Evolutionary conservation across 768 basidiomycete species (phyloP), one percentile per base, ranked within the genome.

Genomic region (Lyophyllum semitale): DNA sequence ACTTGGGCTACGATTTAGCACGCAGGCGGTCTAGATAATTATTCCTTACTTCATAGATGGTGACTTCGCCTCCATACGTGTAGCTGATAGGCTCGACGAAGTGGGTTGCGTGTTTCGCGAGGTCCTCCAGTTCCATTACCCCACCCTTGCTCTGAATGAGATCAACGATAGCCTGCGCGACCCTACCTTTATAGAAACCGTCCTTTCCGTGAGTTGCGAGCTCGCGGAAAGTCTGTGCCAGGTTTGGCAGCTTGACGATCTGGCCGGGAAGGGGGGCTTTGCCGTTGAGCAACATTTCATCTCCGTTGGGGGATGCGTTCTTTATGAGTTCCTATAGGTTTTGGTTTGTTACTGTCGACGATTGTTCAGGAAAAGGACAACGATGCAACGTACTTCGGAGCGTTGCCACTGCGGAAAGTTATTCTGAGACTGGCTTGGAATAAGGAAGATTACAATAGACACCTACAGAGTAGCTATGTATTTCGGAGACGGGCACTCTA

Each of bases 31-130:
- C 1, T 44, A 9, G 33, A 41, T 13, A n/a, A 26, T 3, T 15
- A 33, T 29, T n/a, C 8, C 35, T 57, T 62, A 91, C 94, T 82
- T 99, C 96, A 68, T 93, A 93, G 0, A 98, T 77, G 0, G 94
- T 93, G 7, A 98, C 89, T 54, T 94, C 90, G 8, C 80, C 77
- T 18, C 80, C 88, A 62, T 92, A 98, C 2, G 89, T 93, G 68
- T 96, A 96, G 54, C 84, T 87, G 74, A 98, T 95, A 2, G 97
- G 96, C 57, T 94, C 84, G 17, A 98, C 91, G 35, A 92, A 83
- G 4, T 85, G 76, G 0, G 91, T 86, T 47, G 81, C 72, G 66
- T 97, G 95, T 43, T 79, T 77, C n/a, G 89, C 90, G 37, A 99
- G 83, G 69, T 99, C 97, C n/a, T 89, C 85, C 12, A 98, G 79